A percentile compares a stretch with the other conserved stretches of the same genome.
These are phyloP conservation scores for Viola odorata DNA, from an alignment of 345 rosid genomes.

Conservation along the genomic window DNA sequence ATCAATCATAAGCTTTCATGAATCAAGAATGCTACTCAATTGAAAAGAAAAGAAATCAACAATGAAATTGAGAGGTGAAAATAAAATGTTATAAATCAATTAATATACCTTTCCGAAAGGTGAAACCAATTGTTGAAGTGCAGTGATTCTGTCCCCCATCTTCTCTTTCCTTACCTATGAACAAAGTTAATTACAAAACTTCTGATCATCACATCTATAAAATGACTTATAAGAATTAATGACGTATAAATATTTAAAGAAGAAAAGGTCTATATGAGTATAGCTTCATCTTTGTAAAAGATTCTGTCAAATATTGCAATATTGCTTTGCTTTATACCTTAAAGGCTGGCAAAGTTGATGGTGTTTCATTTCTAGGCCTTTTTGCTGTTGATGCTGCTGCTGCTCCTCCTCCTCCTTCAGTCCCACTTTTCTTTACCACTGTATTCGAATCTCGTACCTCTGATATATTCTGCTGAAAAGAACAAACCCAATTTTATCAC, in stretches of 20 bases:
- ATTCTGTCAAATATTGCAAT: constrained; percentile 6
- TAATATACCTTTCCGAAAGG: constrained; percentile 95
- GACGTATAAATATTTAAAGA: background rate
- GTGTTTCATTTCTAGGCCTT: constrained; percentile 68
- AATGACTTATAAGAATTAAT: background rate
- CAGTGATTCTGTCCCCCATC: constrained; percentile 99
- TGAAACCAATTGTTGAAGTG: constrained; percentile 99
- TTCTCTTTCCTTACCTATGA: constrained; percentile 95
- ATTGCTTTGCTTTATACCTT: constrained; percentile 45
- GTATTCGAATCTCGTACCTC: constrained; percentile 47
- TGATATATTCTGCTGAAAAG: constrained; percentile 34
- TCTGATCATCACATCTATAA: constrained; percentile 16
- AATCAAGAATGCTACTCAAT: constrained; percentile 14
- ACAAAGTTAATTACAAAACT: constrained; percentile 14
- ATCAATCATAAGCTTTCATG: constrained; percentile 6
- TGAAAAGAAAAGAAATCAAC: constrained; percentile 2
- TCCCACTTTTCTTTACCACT: constrained; percentile 62
- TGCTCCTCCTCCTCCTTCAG: constrained; percentile 8
- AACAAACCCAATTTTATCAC: constrained; percentile 6
- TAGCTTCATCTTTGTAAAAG: background rate
- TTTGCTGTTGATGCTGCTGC: constrained; percentile 34
- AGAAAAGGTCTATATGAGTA: background rate
- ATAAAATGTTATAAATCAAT: constrained; percentile 11
- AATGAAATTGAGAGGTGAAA: background rate
- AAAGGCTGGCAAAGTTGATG: constrained; percentile 78